Base-by-base conservation (phyloP, 495 filamentous ascomycete genomes). In the Viridothelium virens region DNA sequence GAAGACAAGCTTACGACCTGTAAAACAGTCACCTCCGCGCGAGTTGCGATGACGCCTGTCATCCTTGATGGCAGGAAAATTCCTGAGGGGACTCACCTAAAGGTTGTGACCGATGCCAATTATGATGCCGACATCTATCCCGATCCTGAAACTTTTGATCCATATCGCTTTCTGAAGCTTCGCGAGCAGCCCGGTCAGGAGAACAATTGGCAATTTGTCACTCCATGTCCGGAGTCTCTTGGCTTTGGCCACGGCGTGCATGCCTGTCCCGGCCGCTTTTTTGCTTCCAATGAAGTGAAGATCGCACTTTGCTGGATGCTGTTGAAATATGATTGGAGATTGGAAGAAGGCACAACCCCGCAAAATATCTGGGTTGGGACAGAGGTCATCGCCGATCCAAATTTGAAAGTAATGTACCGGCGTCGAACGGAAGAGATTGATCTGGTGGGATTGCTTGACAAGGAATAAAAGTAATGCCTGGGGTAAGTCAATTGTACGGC, bases 211-310 rank as follows among this genome's bases (percentile, higher is more conserved):
- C 77, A 82, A 36, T 83, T 80, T 66, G 76, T 77, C 7, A 74
- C 77, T 38, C 79, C 83, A 10, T 70, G 74, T 1, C 73, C 77
- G 9, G 74, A 80, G 34, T 74, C 79, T 64, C 73, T 80, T 5
- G 72, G 69, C 0, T 85, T 83, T 64, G 82, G 83, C 0, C 75
- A 79, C 61, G 83, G 83, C 6, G 63, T 73, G 44, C 81, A 87
- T 63, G 83, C 85, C 0, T 85, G 82, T 63, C 81, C 82, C 4
- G 83, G 83, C 0, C 73, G 83, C 12, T 82, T 84, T 70, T 83
- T 85, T 64, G 83, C 82, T 1, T 70, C 73, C 2, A 76, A 78
- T 53, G 80, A 83, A 73, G 70, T 79, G 38, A 85, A 85, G 66
- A 77, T 82, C 61, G 63, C 72, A 25, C n/a, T 76, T 65, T 31